These are phyloP conservation scores for Thoreauomyces humboldtii DNA, from an alignment of 192 early-diverging fungal species.

Conservation along the genomic window DNA sequence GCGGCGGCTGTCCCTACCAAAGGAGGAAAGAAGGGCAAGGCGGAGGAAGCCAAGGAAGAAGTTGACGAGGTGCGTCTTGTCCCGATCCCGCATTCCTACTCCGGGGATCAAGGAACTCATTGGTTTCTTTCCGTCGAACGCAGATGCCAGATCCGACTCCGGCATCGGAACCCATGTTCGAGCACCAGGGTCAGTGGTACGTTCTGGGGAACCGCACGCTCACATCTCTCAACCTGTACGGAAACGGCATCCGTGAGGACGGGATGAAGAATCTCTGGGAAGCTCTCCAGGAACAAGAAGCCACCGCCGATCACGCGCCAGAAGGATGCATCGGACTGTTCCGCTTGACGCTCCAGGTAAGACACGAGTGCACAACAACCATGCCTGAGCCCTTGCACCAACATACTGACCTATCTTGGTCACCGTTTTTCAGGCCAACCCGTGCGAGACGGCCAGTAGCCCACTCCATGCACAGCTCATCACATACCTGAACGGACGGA, in stretches of 20 bases:
- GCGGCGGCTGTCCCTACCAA: constrained; percentile 14
- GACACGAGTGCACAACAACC: too few species aligned
- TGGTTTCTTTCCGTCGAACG: too few species aligned
- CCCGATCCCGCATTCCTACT: too few species aligned
- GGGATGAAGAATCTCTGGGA: constrained; percentile 43
- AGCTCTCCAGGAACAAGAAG: constrained; percentile 47
- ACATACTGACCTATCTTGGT: background rate
- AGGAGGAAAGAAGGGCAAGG: constrained; percentile 45
- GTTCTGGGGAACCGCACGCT: constrained; percentile 51
- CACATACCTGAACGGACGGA: constrained; percentile 28
- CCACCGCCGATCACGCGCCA: constrained; percentile 29
- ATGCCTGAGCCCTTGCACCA: too few species aligned
- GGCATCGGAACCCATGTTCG: constrained; percentile 50
- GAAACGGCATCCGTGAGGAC: constrained; percentile 38
- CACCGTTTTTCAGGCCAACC: constrained; percentile 24
- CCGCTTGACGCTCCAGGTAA: constrained; percentile 6
- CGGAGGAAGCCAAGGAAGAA: constrained; percentile 52
- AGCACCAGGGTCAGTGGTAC: constrained; percentile 50
- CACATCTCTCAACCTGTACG: constrained; percentile 45
- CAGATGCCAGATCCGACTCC: constrained; percentile 13
- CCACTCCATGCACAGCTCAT: constrained; percentile 17
- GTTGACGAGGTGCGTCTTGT: constrained; percentile 43
- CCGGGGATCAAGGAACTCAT: too few species aligned
- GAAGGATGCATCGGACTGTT: constrained; percentile 11
- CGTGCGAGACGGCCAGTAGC: constrained; percentile 17